Evolutionary conservation across 192 early-diverging fungal genomes (phyloP).

Genomic region (Diversispora epigaea): DNA sequence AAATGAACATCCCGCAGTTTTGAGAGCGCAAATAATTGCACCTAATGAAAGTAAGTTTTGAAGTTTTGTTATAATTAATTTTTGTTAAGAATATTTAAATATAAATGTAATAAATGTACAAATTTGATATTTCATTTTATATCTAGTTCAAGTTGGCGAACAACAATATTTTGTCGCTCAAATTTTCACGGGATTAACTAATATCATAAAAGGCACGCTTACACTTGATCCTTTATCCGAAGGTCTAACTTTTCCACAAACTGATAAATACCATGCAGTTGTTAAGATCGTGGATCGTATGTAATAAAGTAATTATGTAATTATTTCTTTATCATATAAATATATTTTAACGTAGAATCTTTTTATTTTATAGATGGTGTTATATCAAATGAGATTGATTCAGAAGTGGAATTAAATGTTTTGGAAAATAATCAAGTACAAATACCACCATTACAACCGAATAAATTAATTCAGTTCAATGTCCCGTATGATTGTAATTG

Average conservation of each 20-base stretch:
- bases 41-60: conserved; percentile 37
- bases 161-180: conserved; percentile 42
- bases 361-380: conserved; percentile 11
- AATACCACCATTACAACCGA: conserved; percentile 38
- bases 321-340: not conserved
- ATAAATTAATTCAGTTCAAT: conserved; percentile 45
- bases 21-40: conserved; percentile 40
- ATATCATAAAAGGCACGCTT: conserved; percentile 34
- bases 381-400: conserved; percentile 16
- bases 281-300: conserved; percentile 31
- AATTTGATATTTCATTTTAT: no score
- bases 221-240: conserved; percentile 40
- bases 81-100: conserved; percentile 30
- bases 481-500: conserved; percentile 48
- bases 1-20: conserved; percentile 44
- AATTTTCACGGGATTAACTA: conserved; percentile 29
- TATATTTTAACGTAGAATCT: not conserved
- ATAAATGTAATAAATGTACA: not conserved
- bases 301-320: not conserved
- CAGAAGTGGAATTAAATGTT: conserved; percentile 39
- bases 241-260: conserved; percentile 35
- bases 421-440: conserved; percentile 41
- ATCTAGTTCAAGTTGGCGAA: conserved; percentile 42
- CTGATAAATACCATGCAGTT: conserved; percentile 15
- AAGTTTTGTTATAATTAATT: conserved; percentile 4